phyloP scores from a whole-genome alignment of 441 rosid genomes.

The Erodium texanum region DNA sequence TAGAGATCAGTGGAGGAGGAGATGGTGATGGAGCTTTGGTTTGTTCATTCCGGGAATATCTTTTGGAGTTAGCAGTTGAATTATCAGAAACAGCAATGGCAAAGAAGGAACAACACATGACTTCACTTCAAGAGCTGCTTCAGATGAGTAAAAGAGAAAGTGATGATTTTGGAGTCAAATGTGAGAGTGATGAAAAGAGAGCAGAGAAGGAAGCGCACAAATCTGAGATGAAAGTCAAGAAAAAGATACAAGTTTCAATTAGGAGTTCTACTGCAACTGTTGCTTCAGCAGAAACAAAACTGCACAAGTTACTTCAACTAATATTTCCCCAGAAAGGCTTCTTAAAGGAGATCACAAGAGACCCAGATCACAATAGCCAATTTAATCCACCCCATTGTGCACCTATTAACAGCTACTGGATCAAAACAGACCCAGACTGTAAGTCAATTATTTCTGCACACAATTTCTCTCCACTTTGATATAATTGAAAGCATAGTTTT shows the following conservation, averaged over 20 bases:
- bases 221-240: too few species aligned
- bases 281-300: constrained; percentile 54
- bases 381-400: constrained; percentile 31
- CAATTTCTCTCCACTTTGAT: background rate
- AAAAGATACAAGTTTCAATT: constrained; percentile 35
- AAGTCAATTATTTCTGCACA: constrained; percentile 21
- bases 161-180: constrained; percentile 25
- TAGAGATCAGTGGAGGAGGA: constrained; percentile 23
- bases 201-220: too few species aligned
- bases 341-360: constrained; percentile 25
- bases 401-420: constrained; percentile 27
- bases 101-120: constrained; percentile 62
- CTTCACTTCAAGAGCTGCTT: constrained; percentile 72
- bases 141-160: constrained; percentile 54
- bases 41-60: constrained; percentile 67
- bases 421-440: constrained; percentile 41
- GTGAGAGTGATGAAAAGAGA: constrained; percentile 44
- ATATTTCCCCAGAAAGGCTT: constrained; percentile 29
- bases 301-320: constrained; percentile 45
- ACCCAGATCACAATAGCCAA: constrained; percentile 32
- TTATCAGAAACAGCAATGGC: constrained; percentile 48
- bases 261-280: constrained; percentile 31
- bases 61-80: constrained; percentile 65
- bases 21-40: constrained; percentile 36
- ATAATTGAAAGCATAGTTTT: background rate